Conservation (phyloP, 2,329 filamentous ascomycete genomes). For the Rhytidhysteron rufulum region DNA sequence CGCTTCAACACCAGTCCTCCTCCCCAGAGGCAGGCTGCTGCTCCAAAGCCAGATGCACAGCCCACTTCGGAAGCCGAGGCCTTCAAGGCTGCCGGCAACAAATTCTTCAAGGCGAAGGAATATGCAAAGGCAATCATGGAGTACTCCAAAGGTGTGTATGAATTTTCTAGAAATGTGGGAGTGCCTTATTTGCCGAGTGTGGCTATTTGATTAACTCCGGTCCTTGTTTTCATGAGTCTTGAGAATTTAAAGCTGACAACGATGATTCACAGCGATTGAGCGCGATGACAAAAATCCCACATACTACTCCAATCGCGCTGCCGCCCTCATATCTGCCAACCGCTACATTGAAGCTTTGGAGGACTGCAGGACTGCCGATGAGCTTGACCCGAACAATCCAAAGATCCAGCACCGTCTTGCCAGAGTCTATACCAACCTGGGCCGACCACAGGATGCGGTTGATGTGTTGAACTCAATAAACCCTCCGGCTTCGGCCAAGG, state of each 20-base stretch:
- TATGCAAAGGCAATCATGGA: constrained; percentile 84
- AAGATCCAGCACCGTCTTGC: constrained; percentile 88
- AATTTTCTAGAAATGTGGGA: constrained; percentile 1
- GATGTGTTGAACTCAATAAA: constrained; percentile 76
- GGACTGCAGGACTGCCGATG: constrained; percentile 77
- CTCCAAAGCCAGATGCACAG: constrained; percentile 37
- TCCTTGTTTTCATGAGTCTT: constrained; percentile 4
- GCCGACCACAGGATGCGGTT: constrained; percentile 81
- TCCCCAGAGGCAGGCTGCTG: constrained; percentile 34
- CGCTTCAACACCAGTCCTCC: constrained; percentile 50
- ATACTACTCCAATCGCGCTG: constrained; percentile 91
- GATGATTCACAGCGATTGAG: constrained; percentile 67
- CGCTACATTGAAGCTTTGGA: constrained; percentile 77
- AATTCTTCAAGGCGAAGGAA: constrained; percentile 93
- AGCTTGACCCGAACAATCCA: constrained; percentile 77
- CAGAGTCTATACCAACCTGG: constrained; percentile 83
- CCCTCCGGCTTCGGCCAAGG: constrained; percentile 77
- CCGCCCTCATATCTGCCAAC: constrained; percentile 85
- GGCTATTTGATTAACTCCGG: background rate
- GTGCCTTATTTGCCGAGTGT: background rate
- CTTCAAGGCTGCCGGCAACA: constrained; percentile 91
- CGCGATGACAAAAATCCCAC: constrained; percentile 80
- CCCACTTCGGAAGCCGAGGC: constrained; percentile 76
- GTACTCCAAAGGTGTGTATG: constrained; percentile 81
- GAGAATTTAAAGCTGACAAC: constrained; percentile 18